Evolutionary conservation across 1,284 basidiomycete species (phyloP), one percentile per base, ranked within the genome.

Genomic region (Austroboletus niveus): DNA sequence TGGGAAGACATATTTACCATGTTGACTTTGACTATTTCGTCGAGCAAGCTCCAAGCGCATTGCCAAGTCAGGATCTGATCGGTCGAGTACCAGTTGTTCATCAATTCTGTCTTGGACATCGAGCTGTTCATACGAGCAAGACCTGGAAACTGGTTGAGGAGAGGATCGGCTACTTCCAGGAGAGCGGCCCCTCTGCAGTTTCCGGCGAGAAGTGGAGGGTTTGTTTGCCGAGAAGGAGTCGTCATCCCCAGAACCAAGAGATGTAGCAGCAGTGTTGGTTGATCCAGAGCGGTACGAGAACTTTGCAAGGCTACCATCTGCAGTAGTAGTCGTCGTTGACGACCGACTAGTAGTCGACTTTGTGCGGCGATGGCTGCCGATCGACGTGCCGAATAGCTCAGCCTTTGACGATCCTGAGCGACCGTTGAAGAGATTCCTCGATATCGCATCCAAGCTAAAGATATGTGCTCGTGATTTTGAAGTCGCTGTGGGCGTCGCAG

Each of bases 361-460:
- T 53, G 63, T 62, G 17, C 63, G 82, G 54, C 77, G 76, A 60
- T 82, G 81, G 48, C 80, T 73, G 60, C 76, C 85, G 42, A 85
- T 79, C 0, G 86, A 84, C 5, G 84, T 82, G 35, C 80, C 78
- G 60, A 91, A 89, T 50, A 89, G 75, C 56, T 90, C 87, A 40
- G 78, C 78, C 71, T 81, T 82, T 11, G 79, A 72, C 4, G 78
- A 80, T 12, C 78, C 81, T 39, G 85, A 78, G 8, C 81, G 78
- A 5, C 79, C 65, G 57, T 78, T 82, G 68, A 91, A 89, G 29
- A 92, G 74, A 64, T 87, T 88, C 47, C 87, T 78, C 20, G 91
- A 92, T 60, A 95, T 85, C 14, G 82, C 86, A 62, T 94, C 92
- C 44, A 95, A 75, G 30, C 88, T 84, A 62, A 94, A 91, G 52